Conservation (phyloP, 2,329 filamentous ascomycete genomes). For the Stagonosporopsis rhizophila region DNA sequence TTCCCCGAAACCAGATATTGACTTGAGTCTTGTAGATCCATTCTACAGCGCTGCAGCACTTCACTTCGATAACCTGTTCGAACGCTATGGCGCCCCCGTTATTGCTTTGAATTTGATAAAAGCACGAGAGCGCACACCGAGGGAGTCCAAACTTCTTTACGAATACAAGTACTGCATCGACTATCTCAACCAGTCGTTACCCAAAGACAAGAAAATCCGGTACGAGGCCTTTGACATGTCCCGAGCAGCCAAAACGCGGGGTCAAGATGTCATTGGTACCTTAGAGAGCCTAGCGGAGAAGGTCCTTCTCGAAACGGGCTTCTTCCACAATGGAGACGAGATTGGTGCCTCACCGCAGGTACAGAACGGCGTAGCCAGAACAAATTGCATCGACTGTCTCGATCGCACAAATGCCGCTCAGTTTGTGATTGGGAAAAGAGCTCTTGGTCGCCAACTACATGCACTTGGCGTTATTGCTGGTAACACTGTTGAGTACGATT, state of each 20-base stretch:
- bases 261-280: slow-evolving; percentile 92
- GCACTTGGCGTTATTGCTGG: slow-evolving; percentile 86
- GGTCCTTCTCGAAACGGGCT: slow-evolving; percentile 83
- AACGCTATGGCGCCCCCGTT: slow-evolving; percentile 89
- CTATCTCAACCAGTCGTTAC: slow-evolving; percentile 94
- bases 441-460: slow-evolving; percentile 89
- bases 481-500: slow-evolving; percentile 86
- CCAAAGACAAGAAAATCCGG: slow-evolving; percentile 81
- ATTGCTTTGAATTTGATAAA: slow-evolving; percentile 93
- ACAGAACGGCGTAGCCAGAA: slow-evolving; percentile 91
- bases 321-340: slow-evolving; percentile 91
- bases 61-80: slow-evolving; percentile 94
- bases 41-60: slow-evolving; percentile 93
- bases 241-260: slow-evolving; percentile 85
- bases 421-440: slow-evolving; percentile 95
- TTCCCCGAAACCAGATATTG: slow-evolving; percentile 94
- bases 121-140: slow-evolving; percentile 80
- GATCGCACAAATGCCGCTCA: slow-evolving; percentile 97
- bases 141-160: slow-evolving; percentile 87
- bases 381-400: slow-evolving; percentile 97
- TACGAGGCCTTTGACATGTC: slow-evolving; percentile 99
- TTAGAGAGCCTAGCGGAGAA: slow-evolving; percentile 89
- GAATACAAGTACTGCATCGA: slow-evolving; percentile 88
- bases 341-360: slow-evolving; percentile 69
- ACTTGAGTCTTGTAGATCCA: slow-evolving; percentile 92